Evolutionary conservation across 495 filamentous ascomycete species (phyloP).

Genomic region (Bryoglossum gracile): DNA sequence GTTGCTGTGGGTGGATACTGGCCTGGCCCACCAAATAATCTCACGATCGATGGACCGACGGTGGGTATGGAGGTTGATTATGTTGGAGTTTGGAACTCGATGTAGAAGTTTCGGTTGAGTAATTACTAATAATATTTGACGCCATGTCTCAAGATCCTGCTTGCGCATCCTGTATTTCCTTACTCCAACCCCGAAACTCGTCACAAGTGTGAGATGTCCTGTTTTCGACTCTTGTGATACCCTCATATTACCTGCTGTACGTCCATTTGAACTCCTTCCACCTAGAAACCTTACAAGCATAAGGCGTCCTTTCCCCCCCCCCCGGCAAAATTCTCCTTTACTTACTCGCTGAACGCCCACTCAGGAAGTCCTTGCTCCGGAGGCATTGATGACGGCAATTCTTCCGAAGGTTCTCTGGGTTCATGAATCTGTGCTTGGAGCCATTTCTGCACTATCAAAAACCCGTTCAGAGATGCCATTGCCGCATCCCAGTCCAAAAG

Average conservation of each 20-base stretch:
- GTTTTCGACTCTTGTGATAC: too few species aligned
- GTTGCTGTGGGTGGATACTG: constrained; percentile 26
- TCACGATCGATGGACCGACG: constrained; percentile 4
- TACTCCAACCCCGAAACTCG: too few species aligned
- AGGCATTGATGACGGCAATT: not conserved
- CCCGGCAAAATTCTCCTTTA: not conserved
- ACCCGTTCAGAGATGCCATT: constrained; percentile 8
- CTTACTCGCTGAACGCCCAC: constrained; percentile 3
- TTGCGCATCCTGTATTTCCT: not conserved
- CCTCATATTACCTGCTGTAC: too few species aligned
- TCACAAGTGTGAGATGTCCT: too few species aligned
- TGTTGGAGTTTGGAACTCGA: constrained; percentile 19
- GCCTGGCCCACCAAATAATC: constrained; percentile 16
- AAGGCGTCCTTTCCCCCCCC: not conserved
- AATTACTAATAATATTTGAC: not conserved
- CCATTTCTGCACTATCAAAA: constrained; percentile 20
- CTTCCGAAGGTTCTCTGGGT: not conserved
- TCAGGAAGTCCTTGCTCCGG: not conserved
- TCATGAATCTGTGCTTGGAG: constrained; percentile 2
- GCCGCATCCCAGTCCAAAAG: constrained; percentile 12
- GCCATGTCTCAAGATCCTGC: not conserved
- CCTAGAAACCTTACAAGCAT: not conserved
- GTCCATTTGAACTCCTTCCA: not conserved
- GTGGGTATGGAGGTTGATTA: constrained; percentile 21
- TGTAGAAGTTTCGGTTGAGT: too few species aligned